These are phyloP conservation scores for Moesziomyces aphidis DNA, from an alignment of 1,284 basidiomycete genomes.

Conservation along the genomic window DNA sequence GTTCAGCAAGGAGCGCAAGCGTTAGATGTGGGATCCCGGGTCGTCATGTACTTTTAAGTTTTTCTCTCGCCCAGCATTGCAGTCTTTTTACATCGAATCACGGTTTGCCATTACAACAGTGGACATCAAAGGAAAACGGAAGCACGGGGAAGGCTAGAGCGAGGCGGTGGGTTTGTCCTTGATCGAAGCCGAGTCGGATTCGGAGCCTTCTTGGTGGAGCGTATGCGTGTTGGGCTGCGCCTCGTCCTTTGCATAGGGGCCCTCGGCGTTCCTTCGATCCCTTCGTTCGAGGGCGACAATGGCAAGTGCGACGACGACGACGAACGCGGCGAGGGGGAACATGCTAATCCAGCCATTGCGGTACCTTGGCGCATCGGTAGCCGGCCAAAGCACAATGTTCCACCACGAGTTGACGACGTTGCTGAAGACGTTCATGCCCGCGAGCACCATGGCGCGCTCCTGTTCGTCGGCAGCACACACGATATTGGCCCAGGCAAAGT, in stretches of 20 bases:
- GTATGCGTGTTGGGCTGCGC: constrained; percentile 2
- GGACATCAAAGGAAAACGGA: not conserved
- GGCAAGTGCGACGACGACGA: constrained; percentile 25
- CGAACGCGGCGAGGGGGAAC: constrained; percentile 39
- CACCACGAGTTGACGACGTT: constrained; percentile 61
- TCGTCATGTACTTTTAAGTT: not conserved
- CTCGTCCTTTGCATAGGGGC: constrained; percentile 7
- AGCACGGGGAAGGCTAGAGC: not conserved
- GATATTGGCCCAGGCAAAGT: constrained; percentile 67
- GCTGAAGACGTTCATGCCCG: constrained; percentile 49
- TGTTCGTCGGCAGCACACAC: constrained; percentile 56
- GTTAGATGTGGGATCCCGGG: constrained; percentile 3
- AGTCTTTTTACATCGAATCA: too few relatives aligned
- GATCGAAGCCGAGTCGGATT: constrained; percentile 7
- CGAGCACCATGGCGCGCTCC: constrained; percentile 56
- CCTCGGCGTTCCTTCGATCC: constrained; percentile 16
- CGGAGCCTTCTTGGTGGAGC: constrained; percentile 4
- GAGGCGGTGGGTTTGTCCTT: constrained; percentile 12
- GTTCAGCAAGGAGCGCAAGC: constrained; percentile 59
- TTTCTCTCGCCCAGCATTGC: not conserved
- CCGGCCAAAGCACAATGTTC: constrained; percentile 57
- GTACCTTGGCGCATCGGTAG: constrained; percentile 54
- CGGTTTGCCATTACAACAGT: not conserved
- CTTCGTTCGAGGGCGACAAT: constrained; percentile 40
- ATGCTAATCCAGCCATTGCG: constrained; percentile 57